Evolutionary conservation across 176 grass and related monocot genomes (phyloP), one percentile per base, ranked within the genome.

Genomic region (Carex cristatella): DNA sequence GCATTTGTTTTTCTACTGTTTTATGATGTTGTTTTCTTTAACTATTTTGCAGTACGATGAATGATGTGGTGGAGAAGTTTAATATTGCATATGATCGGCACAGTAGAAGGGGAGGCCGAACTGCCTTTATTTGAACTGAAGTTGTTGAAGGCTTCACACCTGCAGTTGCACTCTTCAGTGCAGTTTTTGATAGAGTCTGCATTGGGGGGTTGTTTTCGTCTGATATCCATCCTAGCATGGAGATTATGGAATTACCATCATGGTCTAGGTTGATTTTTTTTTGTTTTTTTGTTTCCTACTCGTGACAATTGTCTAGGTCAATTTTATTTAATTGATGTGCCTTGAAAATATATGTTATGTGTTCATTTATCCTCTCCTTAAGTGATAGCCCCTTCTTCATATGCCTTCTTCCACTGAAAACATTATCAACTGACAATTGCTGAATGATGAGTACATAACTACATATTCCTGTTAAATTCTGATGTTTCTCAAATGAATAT

Each of bases 61-160:
- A 92, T 64, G 96, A 95, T 48, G 77, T 95, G 81, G 96, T 99
- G 18, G 96, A 99, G 82, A 99, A 99, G 82, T 94, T 99, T 70
- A 95, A 86, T 82, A 86, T 81, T 2, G 93, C 89, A 40, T 99
- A 94, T 14, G 96, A 99, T 49, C 91, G 91, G 74, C 81, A 92
- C 19, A 79, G 85, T 3, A 93, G 91, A 88, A 92, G 96, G 87
- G 96, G 96, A 85, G 93, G 96, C 38, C 93, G 96, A 69, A 89
- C 85, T 72, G 91, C 88, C 86, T 99, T 95, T 86, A 93, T 95
- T 83, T 97, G 83, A 79, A 11, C 55, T 53, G 49, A 79, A 63
- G 62, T 85, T 14, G 59, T 72, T 70, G 30, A 65, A 69, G 27
- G 81, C 59, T 53, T 51, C 67, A 16, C 61, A 54, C 69, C 27